Base-by-base conservation (phyloP, 83 land plant species). In the Picea engelmannii region DNA sequence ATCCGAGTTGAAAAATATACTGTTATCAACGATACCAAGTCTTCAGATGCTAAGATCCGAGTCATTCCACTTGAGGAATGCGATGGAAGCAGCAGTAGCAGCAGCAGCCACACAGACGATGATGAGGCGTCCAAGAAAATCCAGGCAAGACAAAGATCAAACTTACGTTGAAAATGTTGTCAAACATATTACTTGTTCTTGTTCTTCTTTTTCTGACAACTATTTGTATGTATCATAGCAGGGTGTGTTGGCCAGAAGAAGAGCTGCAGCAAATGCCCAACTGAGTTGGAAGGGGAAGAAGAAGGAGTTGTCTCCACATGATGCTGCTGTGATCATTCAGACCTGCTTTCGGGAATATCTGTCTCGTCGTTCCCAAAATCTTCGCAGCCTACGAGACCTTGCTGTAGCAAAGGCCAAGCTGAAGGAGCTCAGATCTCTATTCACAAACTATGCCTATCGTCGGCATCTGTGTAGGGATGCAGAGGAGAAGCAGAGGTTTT, bases 381-480 rank as follows among this genome's bases (percentile, higher is more conserved):
- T 92, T 24, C 87, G 90, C 31, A 85, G 82, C 18, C 92, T 92
- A 44, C 66, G 94, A 27, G 91, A 89, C 3, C 83, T 92, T 62
- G 91, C 94, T 1, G 79, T 92, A 58, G 94, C 94, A 42, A 92
- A 87, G 82, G 82, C 88, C 27, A 92, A 87, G 86, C 65, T 92
- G 76, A 92, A 89, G 86, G 92, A 92, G 86, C 82, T 92, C 76
- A 85, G 94, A 66, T 80, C 85, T 17, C 66, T 83, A 61, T 92
- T 92, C 86, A 74, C 79, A 81, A 89, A 92, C 68, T 91, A 85
- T 88, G 75, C 89, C 47, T 92, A 92, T 61, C 85, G 90, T 15
- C 83, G 86, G 38, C 87, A 86, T 23, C 58, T 92, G 5, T 77
- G 88, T 13, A 27, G 25, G 52, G 94, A 92, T 79, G 81, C 87